These are phyloP conservation scores for Sisymbrium altissimum DNA, from an alignment of 345 rosid species.

Conservation along the genomic window DNA sequence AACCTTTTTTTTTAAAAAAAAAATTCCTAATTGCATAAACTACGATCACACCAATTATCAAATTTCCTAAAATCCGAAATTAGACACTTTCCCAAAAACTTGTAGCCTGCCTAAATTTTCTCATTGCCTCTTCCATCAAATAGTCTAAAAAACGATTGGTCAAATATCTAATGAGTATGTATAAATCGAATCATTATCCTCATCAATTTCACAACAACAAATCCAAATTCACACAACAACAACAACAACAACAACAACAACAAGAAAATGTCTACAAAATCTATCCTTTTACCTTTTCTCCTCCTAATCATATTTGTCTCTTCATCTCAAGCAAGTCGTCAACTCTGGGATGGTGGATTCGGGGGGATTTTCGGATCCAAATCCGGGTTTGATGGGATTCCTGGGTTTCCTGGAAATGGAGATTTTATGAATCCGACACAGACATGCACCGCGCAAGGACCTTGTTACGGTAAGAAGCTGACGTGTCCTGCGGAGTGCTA, in stretches of 20 bases:
- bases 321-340: slow-evolving; percentile 25
- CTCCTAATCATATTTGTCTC: slow-evolving; percentile 15
- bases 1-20: neutral
- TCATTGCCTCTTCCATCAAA: slow-evolving; percentile 9
- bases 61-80: neutral
- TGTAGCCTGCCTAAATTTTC: slow-evolving; percentile 17
- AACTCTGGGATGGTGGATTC: slow-evolving; percentile 13
- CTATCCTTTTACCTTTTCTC: neutral
- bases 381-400: neutral
- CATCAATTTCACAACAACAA: slow-evolving; percentile 15
- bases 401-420: neutral
- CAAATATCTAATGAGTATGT: neutral
- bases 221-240: neutral
- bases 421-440: neutral
- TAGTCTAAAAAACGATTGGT: slow-evolving; percentile 7
- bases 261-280: slow-evolving; percentile 7
- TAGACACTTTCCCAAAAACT: slow-evolving; percentile 13
- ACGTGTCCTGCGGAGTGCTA: slow-evolving; percentile 16
- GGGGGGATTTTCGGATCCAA: neutral
- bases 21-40: neutral
- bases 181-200: neutral
- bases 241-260: neutral
- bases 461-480: slow-evolving; percentile 28
- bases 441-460: slow-evolving; percentile 10
- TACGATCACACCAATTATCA: neutral